These are phyloP conservation scores for Phlebiopsis gigantea DNA, from an alignment of 768 basidiomycete species.

Conservation along the genomic window DNA sequence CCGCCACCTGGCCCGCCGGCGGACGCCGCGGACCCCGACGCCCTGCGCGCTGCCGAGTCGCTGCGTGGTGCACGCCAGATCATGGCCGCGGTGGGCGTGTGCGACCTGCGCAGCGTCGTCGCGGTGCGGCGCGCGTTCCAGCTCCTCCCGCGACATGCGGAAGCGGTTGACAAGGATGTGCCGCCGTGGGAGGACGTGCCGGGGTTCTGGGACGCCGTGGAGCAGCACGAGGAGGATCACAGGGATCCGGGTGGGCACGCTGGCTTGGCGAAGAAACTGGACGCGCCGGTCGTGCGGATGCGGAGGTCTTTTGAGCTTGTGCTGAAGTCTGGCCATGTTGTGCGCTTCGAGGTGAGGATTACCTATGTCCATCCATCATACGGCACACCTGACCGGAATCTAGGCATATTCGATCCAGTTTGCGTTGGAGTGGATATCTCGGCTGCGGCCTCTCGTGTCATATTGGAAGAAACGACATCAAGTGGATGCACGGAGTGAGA, in stretches of 20 bases:
- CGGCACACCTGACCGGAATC: not conserved
- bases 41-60: slow-evolving; percentile 48
- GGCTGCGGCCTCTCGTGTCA: slow-evolving; percentile 58
- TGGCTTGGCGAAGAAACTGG: slow-evolving; percentile 35
- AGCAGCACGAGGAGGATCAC: slow-evolving; percentile 44
- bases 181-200: slow-evolving; percentile 25
- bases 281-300: slow-evolving; percentile 45
- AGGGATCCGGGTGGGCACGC: slow-evolving; percentile 65
- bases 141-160: slow-evolving; percentile 26
- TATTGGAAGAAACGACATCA: slow-evolving; percentile 83
- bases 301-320: slow-evolving; percentile 75
- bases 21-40: slow-evolving; percentile 24
- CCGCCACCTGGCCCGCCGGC: slow-evolving; percentile 52
- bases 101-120: slow-evolving; percentile 68
- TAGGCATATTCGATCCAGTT: slow-evolving; percentile 62
- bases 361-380: not conserved
- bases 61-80: slow-evolving; percentile 62
- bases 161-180: slow-evolving; percentile 6
- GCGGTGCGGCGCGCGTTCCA: slow-evolving; percentile 62
- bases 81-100: slow-evolving; percentile 55
- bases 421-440: slow-evolving; percentile 82
- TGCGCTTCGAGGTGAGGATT: slow-evolving; percentile 71
- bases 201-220: slow-evolving; percentile 32
- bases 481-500: slow-evolving; percentile 72
- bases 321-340: slow-evolving; percentile 58